Evolutionary conservation across 352 stramenopile species (phyloP), one percentile per base, ranked within the genome.

Genomic region (Plasmopara viticola): DNA sequence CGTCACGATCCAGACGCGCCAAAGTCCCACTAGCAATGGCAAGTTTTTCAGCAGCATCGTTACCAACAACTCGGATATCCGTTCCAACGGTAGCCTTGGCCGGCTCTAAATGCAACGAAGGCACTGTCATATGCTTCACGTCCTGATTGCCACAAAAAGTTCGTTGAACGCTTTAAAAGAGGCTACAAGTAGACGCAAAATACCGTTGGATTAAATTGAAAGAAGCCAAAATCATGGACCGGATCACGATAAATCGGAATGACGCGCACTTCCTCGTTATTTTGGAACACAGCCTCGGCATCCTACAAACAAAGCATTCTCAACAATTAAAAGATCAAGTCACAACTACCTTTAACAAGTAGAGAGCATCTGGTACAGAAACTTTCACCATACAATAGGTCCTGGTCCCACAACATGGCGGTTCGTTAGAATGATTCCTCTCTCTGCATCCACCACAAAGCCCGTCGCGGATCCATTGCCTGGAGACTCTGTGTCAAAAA

Each of bases 201-300:
- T 64, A 91, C 81, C 56, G 61, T 62, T 18, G 87, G 87, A 34
- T 95, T 78, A 53, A 95, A 97, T 51, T 90, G 76, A 64, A 94
- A 94, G 25, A 97, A 95, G 17, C 86, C 89, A 74, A 97, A 97
- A 65, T 97, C 90, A 60, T 97, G 90, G 13, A 97, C 82, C 0
- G 90, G 90, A 55, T 97, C 90, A 9, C 86, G 73, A 51, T 96
- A 97, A 58, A 97, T 92, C 5, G 88, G 84, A 41, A 87, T 80
- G 37, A 97, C 76, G n/a, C 84, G 73, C 14, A 97, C 83, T 71
- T 97, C 89, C 58, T 97, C 90, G 57, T 97, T 96, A 67, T 96
- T 97, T 59, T 95, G 80, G 56, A 97, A 97, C 17, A 96, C 79
- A 1, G 87, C 87, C 47, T 97, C 87, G 0, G 86, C 86, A 48